Evolutionary conservation across 495 filamentous ascomycete species (phyloP).

Genomic region (Tuber umbilicatum): DNA sequence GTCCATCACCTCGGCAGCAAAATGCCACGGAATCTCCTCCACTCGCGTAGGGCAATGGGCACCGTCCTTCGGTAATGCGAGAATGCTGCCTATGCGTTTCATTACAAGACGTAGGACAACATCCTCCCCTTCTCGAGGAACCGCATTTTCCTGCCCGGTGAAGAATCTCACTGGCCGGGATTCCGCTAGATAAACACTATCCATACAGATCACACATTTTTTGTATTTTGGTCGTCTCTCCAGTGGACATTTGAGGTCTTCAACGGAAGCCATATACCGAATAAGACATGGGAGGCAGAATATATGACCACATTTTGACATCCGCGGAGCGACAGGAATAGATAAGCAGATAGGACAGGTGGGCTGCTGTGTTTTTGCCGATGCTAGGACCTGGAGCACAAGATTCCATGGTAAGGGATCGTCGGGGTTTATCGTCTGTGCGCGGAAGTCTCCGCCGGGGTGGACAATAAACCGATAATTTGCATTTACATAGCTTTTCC

Average conservation of each 20-base stretch:
- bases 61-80: conserved; percentile 75
- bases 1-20: conserved; percentile 86
- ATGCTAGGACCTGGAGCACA: conserved; percentile 85
- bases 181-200: conserved; percentile 78
- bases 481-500: conserved; percentile 74
- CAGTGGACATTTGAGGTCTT: conserved; percentile 53
- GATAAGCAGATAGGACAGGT: conserved; percentile 92
- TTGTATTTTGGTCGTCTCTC: conserved; percentile 77
- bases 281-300: conserved; percentile 92
- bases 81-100: conserved; percentile 67
- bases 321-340: conserved; percentile 78
- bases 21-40: conserved; percentile 87
- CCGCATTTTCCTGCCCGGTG: conserved; percentile 72
- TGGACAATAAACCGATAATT: conserved; percentile 96
- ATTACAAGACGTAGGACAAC: conserved; percentile 79
- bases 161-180: conserved; percentile 89
- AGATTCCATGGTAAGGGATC: conserved; percentile 84
- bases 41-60: conserved; percentile 59
- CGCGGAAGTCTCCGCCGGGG: conserved; percentile 68
- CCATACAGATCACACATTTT: conserved; percentile 95
- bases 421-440: conserved; percentile 79
- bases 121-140: conserved; percentile 77
- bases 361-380: conserved; percentile 75
- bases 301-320: conserved; percentile 96
- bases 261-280: conserved; percentile 86